phyloP scores from a whole-genome alignment of 176 grass and related monocot genomes.

The Dendrocalamus sinicus region DNA sequence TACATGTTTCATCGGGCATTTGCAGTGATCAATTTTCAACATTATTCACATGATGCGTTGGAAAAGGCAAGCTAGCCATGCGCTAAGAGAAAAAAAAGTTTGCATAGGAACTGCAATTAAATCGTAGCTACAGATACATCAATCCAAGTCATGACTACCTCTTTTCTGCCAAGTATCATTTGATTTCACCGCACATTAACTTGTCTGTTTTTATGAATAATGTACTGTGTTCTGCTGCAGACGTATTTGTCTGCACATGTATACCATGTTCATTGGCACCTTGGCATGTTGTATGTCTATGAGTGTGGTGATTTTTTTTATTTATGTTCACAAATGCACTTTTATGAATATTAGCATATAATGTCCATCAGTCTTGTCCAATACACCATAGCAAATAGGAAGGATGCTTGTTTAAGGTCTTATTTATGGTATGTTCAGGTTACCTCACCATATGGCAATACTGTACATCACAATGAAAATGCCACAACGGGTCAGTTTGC shows the following conservation, averaged over 20 bases:
- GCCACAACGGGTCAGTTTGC: conserved; percentile 73
- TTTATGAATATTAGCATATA: background rate
- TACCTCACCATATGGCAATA: conserved; percentile 90
- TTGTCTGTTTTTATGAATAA: background rate
- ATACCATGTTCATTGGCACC: background rate
- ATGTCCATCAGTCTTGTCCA: conserved; percentile 4
- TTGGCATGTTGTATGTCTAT: background rate
- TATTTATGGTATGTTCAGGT: conserved; percentile 59
- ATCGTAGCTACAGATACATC: background rate
- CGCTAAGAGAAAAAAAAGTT: background rate
- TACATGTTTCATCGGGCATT: background rate
- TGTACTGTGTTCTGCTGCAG: background rate
- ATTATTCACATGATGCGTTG: background rate
- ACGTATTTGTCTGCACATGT: background rate
- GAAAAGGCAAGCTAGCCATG: background rate
- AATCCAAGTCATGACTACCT: background rate
- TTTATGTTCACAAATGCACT: conserved; percentile 8
- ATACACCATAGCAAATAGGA: background rate
- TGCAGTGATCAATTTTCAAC: background rate
- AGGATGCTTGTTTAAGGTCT: background rate
- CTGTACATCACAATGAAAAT: conserved; percentile 80
- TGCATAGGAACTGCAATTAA: background rate
- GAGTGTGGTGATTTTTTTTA: background rate
- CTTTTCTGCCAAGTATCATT: background rate
- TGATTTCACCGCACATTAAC: background rate